These are phyloP conservation scores for Penicillium sp. DNA, from an alignment of 2,329 filamentous ascomycete genomes.

Conservation along the genomic window DNA sequence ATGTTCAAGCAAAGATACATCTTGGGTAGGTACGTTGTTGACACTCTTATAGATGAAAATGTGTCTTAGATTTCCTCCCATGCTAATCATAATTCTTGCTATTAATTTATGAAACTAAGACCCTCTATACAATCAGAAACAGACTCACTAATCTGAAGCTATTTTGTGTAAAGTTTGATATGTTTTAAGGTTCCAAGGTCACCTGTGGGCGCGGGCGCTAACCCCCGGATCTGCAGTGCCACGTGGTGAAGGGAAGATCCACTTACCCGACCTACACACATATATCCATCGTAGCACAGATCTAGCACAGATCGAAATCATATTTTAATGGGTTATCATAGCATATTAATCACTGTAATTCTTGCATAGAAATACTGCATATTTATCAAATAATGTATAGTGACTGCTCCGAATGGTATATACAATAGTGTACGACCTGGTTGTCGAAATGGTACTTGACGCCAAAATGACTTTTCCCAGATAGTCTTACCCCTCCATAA, in stretches of 20 bases:
- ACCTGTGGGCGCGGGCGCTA: background rate
- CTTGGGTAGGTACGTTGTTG: background rate
- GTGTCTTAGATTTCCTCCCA: background rate
- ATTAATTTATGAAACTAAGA: background rate
- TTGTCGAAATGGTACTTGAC: background rate
- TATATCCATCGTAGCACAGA: background rate
- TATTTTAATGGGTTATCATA: background rate
- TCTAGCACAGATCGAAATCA: background rate
- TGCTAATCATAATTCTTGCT: too few relatives aligned
- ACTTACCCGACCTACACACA: background rate
- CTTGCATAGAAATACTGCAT: background rate
- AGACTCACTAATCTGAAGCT: too few relatives aligned
- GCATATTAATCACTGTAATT: background rate
- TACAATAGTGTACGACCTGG: background rate
- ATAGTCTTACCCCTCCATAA: background rate
- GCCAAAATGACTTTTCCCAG: background rate
- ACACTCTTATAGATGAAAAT: background rate
- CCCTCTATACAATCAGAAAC: background rate
- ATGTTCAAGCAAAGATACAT: background rate
- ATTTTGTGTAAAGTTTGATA: background rate
- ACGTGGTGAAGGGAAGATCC: background rate
- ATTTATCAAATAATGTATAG: background rate
- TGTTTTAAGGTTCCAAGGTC: constrained; percentile 4
- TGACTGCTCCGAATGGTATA: background rate
- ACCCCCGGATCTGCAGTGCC: constrained; percentile 1